Base-by-base conservation (phyloP, 2,329 filamentous ascomycete species). In the Talaromyces sp. region DNA sequence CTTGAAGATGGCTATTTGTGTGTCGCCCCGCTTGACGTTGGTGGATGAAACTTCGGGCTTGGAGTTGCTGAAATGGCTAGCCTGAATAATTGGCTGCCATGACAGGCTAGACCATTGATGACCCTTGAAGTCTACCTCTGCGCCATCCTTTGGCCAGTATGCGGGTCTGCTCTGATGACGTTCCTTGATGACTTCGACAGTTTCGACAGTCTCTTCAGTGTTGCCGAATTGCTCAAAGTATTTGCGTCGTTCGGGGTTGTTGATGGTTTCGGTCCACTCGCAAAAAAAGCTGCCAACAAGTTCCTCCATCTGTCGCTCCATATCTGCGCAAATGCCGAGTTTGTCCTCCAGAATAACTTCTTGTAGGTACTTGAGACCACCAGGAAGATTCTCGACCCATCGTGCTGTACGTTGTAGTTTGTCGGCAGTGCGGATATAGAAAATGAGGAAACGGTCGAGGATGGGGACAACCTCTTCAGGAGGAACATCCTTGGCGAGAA, bases 391-490 rank as follows among this genome's bases (percentile, higher is more conserved):
- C 77, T 97, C 93, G 43, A 97, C 82, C 93, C 93, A 97, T 27
- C 92, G 86, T 0, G 93, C 93, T 29, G 93, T 97, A 59, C 93
- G 87, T 78, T 97, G 92, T 0, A 97, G 86, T 74, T 91, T 93
- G 80, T 97, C 93, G 53, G 92, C 93, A 0, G 93, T 96, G 70
- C 92, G 91, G 72, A 97, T 95, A 80, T 97, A 97, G 82, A 97
- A 94, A 79, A 93, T 92, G 27, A 97, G 85, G 74, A 95, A 97
- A 53, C 93, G 89, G 76, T 97, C 93, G 2, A 97, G 82, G 65
- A 97, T 90, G 0, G 91, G 88, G 8, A 96, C 84, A 8, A 96
- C 89, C 72, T 96, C 90, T 61, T 91, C 88, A 0, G 91, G 90
- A 0, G 91, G 87, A 0, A 96, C 92, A 71, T 97, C 92, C 75